Evolutionary conservation across 2,329 filamentous ascomycete species (phyloP).

Genomic region (Phialemonium atrogriseum): DNA sequence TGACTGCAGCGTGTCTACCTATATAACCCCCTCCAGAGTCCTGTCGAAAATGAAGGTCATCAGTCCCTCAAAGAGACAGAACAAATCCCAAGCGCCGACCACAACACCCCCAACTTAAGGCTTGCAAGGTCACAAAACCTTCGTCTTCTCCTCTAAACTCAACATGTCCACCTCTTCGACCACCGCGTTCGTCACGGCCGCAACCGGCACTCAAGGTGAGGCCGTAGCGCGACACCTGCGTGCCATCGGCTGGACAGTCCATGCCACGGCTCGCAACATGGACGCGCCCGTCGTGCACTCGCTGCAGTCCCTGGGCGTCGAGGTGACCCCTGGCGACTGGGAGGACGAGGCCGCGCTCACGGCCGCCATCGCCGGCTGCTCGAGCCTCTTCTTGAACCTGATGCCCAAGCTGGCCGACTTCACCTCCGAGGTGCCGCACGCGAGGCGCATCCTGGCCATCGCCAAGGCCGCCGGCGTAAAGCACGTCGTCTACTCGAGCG

Average conservation of each 20-base stretch:
- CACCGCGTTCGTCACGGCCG: constrained; percentile 27
- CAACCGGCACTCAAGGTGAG: constrained; percentile 30
- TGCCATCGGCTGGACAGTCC: constrained; percentile 14
- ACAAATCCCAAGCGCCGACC: too few relatives aligned
- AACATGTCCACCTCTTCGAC: constrained; percentile 12
- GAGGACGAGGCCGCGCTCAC: constrained; percentile 21
- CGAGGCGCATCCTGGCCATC: constrained; percentile 22
- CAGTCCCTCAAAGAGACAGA: too few relatives aligned
- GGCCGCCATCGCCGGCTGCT: constrained; percentile 18
- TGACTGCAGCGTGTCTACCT: too few relatives aligned
- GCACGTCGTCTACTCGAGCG: constrained; percentile 27
- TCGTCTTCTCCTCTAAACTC: constrained; percentile 8
- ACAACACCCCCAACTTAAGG: too few relatives aligned
- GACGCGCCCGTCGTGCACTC: constrained; percentile 18
- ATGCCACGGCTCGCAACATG: constrained; percentile 21
- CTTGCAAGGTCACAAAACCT: too few relatives aligned
- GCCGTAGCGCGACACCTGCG: constrained; percentile 24
- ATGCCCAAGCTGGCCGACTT: constrained; percentile 22
- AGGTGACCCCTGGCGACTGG: constrained; percentile 22
- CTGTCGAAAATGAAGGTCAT: too few relatives aligned
- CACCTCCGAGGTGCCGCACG: constrained; percentile 19
- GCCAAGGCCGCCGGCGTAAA: constrained; percentile 26
- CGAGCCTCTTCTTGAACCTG: constrained; percentile 24
- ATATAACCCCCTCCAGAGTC: too few relatives aligned
- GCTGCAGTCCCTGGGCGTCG: constrained; percentile 21